Evolutionary conservation across 176 grass and related monocot genomes (phyloP).

Genomic region (Oryza australiensis): DNA sequence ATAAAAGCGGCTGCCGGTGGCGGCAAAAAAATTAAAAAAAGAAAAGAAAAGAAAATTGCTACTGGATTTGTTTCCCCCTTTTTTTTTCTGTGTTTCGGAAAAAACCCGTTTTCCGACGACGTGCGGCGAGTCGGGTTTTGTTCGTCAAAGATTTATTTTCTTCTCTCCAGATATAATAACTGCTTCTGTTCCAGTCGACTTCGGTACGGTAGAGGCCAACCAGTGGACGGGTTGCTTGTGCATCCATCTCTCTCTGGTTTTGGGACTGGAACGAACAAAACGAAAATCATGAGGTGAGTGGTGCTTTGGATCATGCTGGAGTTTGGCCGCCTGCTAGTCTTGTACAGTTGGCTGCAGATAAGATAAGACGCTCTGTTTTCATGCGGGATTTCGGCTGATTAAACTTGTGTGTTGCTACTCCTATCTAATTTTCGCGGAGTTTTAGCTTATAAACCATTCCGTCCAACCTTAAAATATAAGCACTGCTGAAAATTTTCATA

Average conservation of each 20-base stretch:
- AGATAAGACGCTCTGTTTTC: too few relatives aligned
- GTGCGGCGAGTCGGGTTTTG: not conserved
- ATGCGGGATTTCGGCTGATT: too few relatives aligned
- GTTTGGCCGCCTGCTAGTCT: too few relatives aligned
- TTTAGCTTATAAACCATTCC: too few relatives aligned
- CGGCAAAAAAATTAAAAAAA: not conserved
- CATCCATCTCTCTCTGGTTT: not conserved
- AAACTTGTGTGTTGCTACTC: too few relatives aligned
- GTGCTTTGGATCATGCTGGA: not conserved
- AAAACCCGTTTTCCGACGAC: not conserved
- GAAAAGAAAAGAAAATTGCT: not conserved
- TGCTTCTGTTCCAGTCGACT: not conserved
- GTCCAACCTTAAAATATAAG: too few relatives aligned
- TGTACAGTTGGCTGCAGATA: too few relatives aligned
- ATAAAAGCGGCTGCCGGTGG: conserved; percentile 20
- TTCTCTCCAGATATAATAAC: not conserved
- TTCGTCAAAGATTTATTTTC: not conserved
- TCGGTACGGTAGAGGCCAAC: not conserved
- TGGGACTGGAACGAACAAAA: not conserved
- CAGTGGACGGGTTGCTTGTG: not conserved
- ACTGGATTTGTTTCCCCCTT: not conserved
- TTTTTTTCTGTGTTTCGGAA: too few relatives aligned
- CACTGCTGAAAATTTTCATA: too few relatives aligned
- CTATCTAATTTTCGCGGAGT: too few relatives aligned
- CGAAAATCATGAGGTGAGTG: not conserved